phyloP scores from a whole-genome alignment of 805 yeast species.

The Hanseniaspora mollemarum region DNA sequence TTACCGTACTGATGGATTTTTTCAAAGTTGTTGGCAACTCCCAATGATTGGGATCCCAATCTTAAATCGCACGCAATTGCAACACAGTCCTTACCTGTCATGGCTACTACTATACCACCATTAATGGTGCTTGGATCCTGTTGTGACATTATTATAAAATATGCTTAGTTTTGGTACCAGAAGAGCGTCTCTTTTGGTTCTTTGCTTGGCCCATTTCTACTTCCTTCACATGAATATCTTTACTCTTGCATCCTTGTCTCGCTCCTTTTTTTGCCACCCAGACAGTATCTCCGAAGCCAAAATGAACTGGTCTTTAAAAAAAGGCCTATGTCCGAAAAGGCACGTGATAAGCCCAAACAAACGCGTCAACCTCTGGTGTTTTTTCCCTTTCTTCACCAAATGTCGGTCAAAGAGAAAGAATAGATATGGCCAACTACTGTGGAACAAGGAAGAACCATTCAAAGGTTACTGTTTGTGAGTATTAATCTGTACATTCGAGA shows the following conservation, averaged over 20 bases:
- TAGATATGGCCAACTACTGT: too few species aligned
- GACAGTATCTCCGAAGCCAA: neutral
- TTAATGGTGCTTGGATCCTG: constrained; percentile 19
- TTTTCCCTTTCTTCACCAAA: too few species aligned
- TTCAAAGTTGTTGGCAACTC: constrained; percentile 85
- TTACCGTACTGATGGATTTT: constrained; percentile 80
- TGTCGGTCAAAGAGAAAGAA: neutral
- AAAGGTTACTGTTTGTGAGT: too few species aligned
- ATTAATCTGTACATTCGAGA: neutral
- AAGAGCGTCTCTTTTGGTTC: too few species aligned
- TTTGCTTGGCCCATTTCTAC: too few species aligned
- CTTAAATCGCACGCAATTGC: constrained; percentile 95
- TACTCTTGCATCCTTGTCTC: too few species aligned
- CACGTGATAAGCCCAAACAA: constrained; percentile 4
- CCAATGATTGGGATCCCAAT: constrained; percentile 85
- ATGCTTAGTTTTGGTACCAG: neutral
- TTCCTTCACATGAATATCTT: too few species aligned
- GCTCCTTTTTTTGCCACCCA: neutral
- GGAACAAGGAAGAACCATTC: too few species aligned
- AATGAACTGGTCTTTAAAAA: too few species aligned
- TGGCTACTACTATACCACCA: constrained; percentile 96
- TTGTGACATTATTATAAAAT: constrained; percentile 6
- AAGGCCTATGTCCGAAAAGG: too few species aligned
- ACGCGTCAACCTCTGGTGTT: too few species aligned
- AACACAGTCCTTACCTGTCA: constrained; percentile 97